Evolutionary conservation across 108 stramenopile species (phyloP).

Genomic region (Skeletonema marinoi): DNA sequence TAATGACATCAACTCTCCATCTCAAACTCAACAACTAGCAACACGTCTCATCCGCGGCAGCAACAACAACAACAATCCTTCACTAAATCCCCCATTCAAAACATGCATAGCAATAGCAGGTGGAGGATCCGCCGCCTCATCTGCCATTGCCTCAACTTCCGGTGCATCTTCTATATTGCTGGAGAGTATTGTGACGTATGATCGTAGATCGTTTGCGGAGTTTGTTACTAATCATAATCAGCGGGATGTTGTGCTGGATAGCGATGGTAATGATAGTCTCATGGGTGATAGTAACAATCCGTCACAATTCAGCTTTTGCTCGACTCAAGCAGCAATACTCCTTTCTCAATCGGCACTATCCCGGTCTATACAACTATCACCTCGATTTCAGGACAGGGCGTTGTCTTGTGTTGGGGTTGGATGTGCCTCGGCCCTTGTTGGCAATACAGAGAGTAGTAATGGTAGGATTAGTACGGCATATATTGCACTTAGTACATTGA

Average conservation of each 20-base stretch:
- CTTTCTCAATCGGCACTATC: conserved; percentile 64
- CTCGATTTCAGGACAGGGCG: conserved; percentile 25
- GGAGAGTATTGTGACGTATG: conserved; percentile 68
- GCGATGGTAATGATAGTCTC: neutral
- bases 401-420: conserved; percentile 63
- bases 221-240: conserved; percentile 45
- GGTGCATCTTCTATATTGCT: conserved; percentile 72
- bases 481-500: conserved; percentile 53
- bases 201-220: conserved; percentile 65
- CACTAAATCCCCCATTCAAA: neutral
- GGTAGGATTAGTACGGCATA: conserved; percentile 46
- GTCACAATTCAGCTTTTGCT: conserved; percentile 43
- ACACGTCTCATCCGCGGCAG: neutral
- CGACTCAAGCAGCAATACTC: conserved; percentile 52
- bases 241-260: neutral
- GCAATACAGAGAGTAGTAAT: conserved; percentile 21
- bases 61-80: neutral
- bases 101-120: conserved; percentile 55
- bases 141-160: conserved; percentile 67
- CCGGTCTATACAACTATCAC: conserved; percentile 51
- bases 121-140: conserved; percentile 67
- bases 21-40: neutral
- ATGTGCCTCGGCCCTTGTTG: conserved; percentile 64
- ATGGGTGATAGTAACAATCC: conserved; percentile 7
- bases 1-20: neutral